Evolutionary conservation across 805 yeast species (phyloP).

Genomic region (Zygoascus tannicola): DNA sequence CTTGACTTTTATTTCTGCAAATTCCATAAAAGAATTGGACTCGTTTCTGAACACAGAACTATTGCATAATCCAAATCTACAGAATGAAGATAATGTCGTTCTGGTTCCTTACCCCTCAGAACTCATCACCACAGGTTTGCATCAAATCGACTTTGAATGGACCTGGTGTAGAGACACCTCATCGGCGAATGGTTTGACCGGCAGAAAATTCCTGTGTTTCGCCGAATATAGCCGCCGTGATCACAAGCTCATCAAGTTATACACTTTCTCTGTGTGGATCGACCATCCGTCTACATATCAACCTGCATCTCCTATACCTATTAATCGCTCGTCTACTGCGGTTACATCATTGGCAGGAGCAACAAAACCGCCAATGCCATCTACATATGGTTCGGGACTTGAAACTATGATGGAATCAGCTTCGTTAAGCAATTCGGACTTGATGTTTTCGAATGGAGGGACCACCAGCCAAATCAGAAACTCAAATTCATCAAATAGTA

Average conservation of each 20-base stretch:
- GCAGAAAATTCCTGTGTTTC: constrained; percentile 29
- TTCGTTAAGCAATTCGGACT: too few relatives aligned
- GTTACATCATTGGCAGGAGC: too few relatives aligned
- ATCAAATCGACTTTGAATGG: constrained; percentile 9
- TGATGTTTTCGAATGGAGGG: too few relatives aligned
- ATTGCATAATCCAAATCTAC: constrained; percentile 30
- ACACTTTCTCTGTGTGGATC: constrained; percentile 28
- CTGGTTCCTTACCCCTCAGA: constrained; percentile 22
- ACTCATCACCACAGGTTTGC: constrained; percentile 24
- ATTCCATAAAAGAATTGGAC: constrained; percentile 22
- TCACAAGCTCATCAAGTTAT: constrained; percentile 26
- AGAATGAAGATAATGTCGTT: constrained; percentile 29
- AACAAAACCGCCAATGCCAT: too few relatives aligned
- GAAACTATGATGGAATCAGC: not conserved
- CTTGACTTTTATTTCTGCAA: constrained; percentile 27
- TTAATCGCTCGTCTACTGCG: too few relatives aligned
- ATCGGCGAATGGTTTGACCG: constrained; percentile 7
- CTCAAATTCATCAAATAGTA: too few relatives aligned
- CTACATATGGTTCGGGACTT: too few relatives aligned
- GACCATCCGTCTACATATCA: constrained; percentile 10
- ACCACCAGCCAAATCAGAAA: too few relatives aligned
- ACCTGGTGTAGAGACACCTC: constrained; percentile 2
- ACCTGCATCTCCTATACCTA: too few relatives aligned
- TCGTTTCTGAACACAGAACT: constrained; percentile 27
- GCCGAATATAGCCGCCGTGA: constrained; percentile 31